Base-by-base conservation (phyloP, 257 asterid species). In the Paulownia fortunei region DNA sequence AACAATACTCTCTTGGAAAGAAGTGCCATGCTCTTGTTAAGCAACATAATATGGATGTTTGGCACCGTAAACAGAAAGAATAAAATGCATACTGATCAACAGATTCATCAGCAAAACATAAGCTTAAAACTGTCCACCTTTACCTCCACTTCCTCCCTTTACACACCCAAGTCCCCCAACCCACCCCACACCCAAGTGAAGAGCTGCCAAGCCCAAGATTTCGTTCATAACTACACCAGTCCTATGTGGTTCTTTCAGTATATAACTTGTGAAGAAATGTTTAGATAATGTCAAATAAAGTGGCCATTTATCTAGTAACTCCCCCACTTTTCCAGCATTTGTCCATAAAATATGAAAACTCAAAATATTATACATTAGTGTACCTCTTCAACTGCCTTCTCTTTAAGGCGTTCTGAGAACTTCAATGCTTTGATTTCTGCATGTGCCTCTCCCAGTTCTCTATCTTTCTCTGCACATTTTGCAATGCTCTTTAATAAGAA, bases 311-410 rank as follows among this genome's bases (percentile, higher is more conserved):
- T 42, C 23, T 8, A 5, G 47, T 70, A 44, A 44, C 72, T 36
- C 4, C 56, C 42, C 42, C 34, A 49, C 21, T 36, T 69, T 44
- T 42, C 58, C 52, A 19, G 73, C 60, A 71, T 63, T 9, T 54
- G 21, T 32, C 66, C 47, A 55, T 34, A 74, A 62, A 24, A 34
- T 52, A 62, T 62, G 37, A 61, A 55, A 44, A 42, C 16, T 2
- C 39, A 36, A 24, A 18, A 49, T 56, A 47, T 21, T 26, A 13
- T 30, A 69, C 42, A 6, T 34, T 39, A 70, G 26, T 18, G 63
- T 87, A 93, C 98, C 97, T 93, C 98, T 82, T 93, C 98, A 79
- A 93, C 92, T 24, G 97, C 98, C 84, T 88, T 93, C 86, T 93
- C 88, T 79, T 88, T 93, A 66, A 91, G 84, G 77, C 96, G 96